Evolutionary conservation across 108 stramenopile genomes (phyloP), one percentile per base, ranked within the genome.

Genomic region (Schizochytrium sp.): DNA sequence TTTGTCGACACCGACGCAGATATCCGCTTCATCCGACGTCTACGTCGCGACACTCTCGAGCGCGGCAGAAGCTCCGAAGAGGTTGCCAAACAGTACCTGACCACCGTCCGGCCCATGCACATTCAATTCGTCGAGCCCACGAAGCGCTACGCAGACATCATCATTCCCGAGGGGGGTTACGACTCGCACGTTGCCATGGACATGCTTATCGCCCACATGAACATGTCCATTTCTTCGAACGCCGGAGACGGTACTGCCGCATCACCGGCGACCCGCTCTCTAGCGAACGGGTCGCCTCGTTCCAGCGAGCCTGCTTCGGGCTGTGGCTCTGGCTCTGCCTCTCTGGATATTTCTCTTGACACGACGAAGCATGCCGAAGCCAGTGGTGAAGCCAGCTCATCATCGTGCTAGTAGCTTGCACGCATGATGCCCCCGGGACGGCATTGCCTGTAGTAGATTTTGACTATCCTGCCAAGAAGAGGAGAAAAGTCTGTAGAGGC

Each of bases 1-100:
- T 91, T 91, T 60, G 89, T 89, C 60, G 58, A 89, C 44, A 71
- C 89, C 12, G 91, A 89, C 87, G 25, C 89, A 6, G 91, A 91
- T 60, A 51, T 91, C 47, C 72, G 91, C 34, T 57, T 91, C 72
- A 71, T 71, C 12, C 71, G 91, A 25, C 83, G 91, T 18, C 58
- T 91, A 25, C 47, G 43, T 3, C 44, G 91, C 21, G 91, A 91
- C 58, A 58, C 89, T 44, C 10, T 4, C n/a, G 72, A 89, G 88
- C 72, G 91, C 34, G 88, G 87, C 23, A 21, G 91, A 1, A 48
- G 29, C 76, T 21, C 87, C 4, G 63, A 87, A 34, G 58, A 43
- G 29, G 91, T 91, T 28, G 44, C 89, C 21, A 28, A 59, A 55
- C 89, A 87, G 87, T 91, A 91, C 87, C 45, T 47, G 45, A 45